Base-by-base conservation (phyloP, 164 flowering plant genomes). In the Pachysandra terminalis region DNA sequence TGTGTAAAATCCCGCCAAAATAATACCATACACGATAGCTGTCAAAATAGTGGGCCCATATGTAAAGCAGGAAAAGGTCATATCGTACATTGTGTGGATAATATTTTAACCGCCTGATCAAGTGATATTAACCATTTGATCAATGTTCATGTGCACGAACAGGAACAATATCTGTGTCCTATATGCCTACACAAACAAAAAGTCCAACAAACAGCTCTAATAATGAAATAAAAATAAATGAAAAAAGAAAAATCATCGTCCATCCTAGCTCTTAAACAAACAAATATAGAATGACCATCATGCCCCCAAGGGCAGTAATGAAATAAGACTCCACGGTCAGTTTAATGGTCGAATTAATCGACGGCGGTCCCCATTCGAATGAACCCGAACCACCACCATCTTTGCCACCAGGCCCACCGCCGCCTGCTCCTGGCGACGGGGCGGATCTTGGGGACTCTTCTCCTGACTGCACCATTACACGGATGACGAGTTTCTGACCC, bases 401-500 rank as follows among this genome's bases (percentile, higher is more conserved):
- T n/a, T n/a, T n/a, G n/a, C n/a, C n/a, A n/a, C 66, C 77, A 9
- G 56, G 72, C 0, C 73, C 64, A 0, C 71, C 71, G 0, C 59
- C 41, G 53, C 63, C 71, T 7, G 55, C 32, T 0, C 32, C 65
- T 19, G 80, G 80, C 0, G 82, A 27, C 0, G 85, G 76, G 19
- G 83, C 75, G 15, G 74, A 26, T 59, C 17, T 69, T 0, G 77
- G 74, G 19, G 63, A 58, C 27, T 62, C 54, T 12, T 58, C 63
- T 21, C 23, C 69, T 5, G 75, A 19, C 0, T 77, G 85, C 19
- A 75, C 85, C 86, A 86, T 77, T 9, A 86, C 88, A 8, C 80
- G 73, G 13, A 84, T 69, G 9, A 81, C 68, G 61, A 86, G 14
- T 62, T 64, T 83, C 73, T 86, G 86, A 2, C 88, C 88, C 3